Evolutionary conservation across 2,329 filamentous ascomycete species (phyloP).

Genomic region (Tolypocladium paradoxum): DNA sequence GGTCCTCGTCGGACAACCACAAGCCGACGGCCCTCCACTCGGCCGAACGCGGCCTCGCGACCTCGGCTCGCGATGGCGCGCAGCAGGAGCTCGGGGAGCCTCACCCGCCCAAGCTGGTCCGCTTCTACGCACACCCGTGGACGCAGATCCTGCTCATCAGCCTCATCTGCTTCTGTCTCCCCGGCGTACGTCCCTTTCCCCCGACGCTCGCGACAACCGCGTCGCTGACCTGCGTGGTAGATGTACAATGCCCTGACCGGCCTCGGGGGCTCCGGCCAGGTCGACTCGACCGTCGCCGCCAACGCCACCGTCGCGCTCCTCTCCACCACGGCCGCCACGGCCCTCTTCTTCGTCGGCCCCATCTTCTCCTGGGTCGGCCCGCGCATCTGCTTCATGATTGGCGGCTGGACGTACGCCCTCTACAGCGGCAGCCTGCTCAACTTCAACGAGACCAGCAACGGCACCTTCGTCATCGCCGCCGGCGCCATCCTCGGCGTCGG

Average conservation of each 20-base stretch:
- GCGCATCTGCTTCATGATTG: conserved; percentile 29
- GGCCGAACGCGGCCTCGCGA: not conserved
- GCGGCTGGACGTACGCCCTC: conserved; percentile 34
- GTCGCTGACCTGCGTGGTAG: conserved; percentile 10
- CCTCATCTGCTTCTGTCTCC: conserved; percentile 37
- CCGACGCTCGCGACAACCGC: not conserved
- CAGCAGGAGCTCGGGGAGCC: not conserved
- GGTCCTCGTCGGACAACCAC: not conserved
- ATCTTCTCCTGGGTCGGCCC: conserved; percentile 32
- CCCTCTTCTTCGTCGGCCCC: conserved; percentile 31
- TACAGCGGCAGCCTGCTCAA: conserved; percentile 32
- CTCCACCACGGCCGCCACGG: conserved; percentile 28
- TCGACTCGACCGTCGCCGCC: conserved; percentile 31
- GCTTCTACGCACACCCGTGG: conserved; percentile 32
- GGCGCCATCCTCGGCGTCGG: conserved; percentile 35
- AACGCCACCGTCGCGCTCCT: conserved; percentile 34
- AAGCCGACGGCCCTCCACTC: not conserved
- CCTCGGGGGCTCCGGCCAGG: conserved; percentile 33
- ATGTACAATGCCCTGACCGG: conserved; percentile 37
- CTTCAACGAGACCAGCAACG: conserved; percentile 29
- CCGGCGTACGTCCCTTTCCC: conserved; percentile 23
- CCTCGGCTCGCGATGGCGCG: not conserved
- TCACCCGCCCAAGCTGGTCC: conserved; percentile 9
- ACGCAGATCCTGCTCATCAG: conserved; percentile 36
- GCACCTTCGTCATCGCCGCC: conserved; percentile 30